phyloP scores from a whole-genome alignment of 805 yeast genomes.

The Suhomyces tanzawaensis region DNA sequence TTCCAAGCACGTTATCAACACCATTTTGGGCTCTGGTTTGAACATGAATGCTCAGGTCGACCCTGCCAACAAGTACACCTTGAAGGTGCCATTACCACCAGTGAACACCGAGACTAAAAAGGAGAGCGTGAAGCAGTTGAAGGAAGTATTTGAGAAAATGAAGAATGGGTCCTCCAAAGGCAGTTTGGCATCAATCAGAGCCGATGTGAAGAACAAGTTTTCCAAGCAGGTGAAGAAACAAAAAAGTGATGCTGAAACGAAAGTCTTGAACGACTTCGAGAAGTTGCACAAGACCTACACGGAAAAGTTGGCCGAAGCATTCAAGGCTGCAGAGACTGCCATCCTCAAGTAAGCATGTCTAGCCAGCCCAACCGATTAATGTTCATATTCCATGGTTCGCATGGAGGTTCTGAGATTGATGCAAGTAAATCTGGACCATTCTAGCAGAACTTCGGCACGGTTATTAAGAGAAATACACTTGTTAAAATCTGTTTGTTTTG shows the following conservation, averaged over 20 bases:
- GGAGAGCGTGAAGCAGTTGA: constrained; percentile 57
- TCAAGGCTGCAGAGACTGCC: constrained; percentile 25
- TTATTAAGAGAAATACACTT: background rate
- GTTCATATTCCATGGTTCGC: no score
- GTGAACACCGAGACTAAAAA: constrained; percentile 65
- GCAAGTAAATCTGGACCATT: no score
- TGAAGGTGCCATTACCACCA: constrained; percentile 74
- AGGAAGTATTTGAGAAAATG: constrained; percentile 62
- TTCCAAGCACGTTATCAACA: constrained; percentile 64
- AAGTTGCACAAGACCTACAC: constrained; percentile 63
- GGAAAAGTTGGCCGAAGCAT: constrained; percentile 48
- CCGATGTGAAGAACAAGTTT: constrained; percentile 56
- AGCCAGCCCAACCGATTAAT: no score
- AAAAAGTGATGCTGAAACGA: constrained; percentile 55
- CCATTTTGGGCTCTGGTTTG: constrained; percentile 65
- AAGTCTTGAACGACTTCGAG: constrained; percentile 61
- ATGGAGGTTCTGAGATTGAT: no score
- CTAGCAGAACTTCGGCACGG: background rate
- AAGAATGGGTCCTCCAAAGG: constrained; percentile 46
- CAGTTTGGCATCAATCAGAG: constrained; percentile 41
- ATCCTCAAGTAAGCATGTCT: constrained; percentile 31
- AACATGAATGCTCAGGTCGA: constrained; percentile 81
- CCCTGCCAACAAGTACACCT: constrained; percentile 65
- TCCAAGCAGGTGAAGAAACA: constrained; percentile 51
- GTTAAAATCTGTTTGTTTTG: no score